Conservation (phyloP, 2,329 filamentous ascomycete genomes). For the Ceratocystis diversiconidia region DNA sequence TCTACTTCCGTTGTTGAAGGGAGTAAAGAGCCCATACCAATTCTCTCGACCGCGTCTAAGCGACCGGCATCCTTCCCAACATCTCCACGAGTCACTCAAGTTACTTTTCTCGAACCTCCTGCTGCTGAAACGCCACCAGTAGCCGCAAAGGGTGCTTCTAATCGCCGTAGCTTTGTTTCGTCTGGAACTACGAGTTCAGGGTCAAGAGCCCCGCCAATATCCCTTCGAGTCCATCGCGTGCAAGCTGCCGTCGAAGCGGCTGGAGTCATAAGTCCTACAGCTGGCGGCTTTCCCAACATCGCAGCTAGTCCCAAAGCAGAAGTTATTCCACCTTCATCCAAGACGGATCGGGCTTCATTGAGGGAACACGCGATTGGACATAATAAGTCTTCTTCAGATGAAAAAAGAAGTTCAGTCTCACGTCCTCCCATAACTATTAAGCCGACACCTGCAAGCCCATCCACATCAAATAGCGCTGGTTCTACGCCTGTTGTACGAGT, state of each 20-base stretch:
- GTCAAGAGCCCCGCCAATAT: conserved; percentile 13
- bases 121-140: background rate
- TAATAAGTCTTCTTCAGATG: conserved; percentile 29
- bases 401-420: conserved; percentile 27
- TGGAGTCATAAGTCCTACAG: background rate
- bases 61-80: conserved; percentile 29
- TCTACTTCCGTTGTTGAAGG: conserved; percentile 22
- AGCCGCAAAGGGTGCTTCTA: conserved; percentile 10
- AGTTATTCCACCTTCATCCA: conserved; percentile 24
- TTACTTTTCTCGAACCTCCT: conserved; percentile 15
- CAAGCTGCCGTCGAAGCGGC: conserved; percentile 14
- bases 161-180: conserved; percentile 12
- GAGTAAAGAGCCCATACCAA: conserved; percentile 14
- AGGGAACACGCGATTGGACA: conserved; percentile 9
- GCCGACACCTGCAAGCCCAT: conserved; percentile 15
- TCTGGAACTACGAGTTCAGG: conserved; percentile 12
- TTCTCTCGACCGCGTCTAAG: conserved; percentile 20
- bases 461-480: conserved; percentile 23
- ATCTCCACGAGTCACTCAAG: conserved; percentile 20
- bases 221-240: conserved; percentile 12
- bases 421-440: conserved; percentile 26
- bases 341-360: conserved; percentile 4
- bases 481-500: conserved; percentile 26
- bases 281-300: background rate
- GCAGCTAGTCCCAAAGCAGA: conserved; percentile 9